Conservation (phyloP, 2,329 filamentous ascomycete species). For the Aspergillus aculeatinus region DNA sequence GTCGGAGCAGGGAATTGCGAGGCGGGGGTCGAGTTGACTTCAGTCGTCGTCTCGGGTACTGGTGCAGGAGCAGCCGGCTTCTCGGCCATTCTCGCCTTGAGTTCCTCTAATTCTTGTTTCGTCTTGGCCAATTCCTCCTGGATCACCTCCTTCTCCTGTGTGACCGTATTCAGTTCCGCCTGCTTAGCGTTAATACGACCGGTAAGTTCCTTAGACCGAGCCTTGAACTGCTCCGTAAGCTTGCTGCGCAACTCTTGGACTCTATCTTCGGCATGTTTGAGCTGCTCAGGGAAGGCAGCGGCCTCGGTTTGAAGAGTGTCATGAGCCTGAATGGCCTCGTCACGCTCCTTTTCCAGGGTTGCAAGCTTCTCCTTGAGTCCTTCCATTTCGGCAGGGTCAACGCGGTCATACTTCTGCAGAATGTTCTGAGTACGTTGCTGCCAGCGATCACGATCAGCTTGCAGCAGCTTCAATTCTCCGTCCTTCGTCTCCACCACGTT, state of each 20-base stretch:
- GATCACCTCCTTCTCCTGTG: constrained; percentile 66
- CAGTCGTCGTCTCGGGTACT: constrained; percentile 54
- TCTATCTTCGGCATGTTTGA: constrained; percentile 48
- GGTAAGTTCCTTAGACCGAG: constrained; percentile 62
- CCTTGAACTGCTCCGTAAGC: constrained; percentile 55
- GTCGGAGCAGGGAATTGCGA: constrained; percentile 32
- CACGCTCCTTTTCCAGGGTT: constrained; percentile 63
- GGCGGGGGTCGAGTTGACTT: constrained; percentile 32
- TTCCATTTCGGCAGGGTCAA: constrained; percentile 90
- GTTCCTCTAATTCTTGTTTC: constrained; percentile 55
- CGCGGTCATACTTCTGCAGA: constrained; percentile 90
- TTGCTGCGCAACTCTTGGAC: constrained; percentile 50
- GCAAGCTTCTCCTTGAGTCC: constrained; percentile 77
- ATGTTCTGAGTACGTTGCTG: constrained; percentile 96
- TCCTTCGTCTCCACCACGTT: constrained; percentile 77
- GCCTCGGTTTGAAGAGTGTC: constrained; percentile 52
- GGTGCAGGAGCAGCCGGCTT: constrained; percentile 29
- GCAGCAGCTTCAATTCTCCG: constrained; percentile 82
- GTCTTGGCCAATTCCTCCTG: constrained; percentile 65
- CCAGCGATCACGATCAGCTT: constrained; percentile 91
- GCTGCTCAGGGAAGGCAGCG: constrained; percentile 49
- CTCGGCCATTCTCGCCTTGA: constrained; percentile 55
- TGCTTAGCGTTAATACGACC: constrained; percentile 58
- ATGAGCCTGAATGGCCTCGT: constrained; percentile 60
- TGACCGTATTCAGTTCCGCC: constrained; percentile 46